Percentiles rank a stretch among this genome's conserved stretches.
Evolutionary conservation across 2,329 filamentous ascomycete species (phyloP).

Genomic region (Annulohypoxylon truncatum): DNA sequence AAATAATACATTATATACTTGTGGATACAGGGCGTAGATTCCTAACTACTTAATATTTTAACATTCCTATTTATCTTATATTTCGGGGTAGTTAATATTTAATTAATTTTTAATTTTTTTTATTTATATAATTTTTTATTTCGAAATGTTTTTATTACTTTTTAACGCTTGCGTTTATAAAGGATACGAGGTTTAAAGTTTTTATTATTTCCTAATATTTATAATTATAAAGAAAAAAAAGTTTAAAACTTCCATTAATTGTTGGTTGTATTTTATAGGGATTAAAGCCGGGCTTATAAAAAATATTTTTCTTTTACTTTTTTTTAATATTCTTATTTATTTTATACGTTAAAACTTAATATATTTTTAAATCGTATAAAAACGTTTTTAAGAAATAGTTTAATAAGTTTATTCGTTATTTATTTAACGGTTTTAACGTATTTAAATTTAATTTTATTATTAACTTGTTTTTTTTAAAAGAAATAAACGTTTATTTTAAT

Average conservation of each 20-base stretch:
- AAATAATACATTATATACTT: neutral
- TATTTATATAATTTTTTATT: neutral
- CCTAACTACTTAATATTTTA: neutral
- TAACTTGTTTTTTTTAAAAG: slow-evolving; percentile 4
- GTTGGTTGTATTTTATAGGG: neutral
- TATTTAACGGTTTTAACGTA: neutral
- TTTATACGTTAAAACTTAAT: neutral
- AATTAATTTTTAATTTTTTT: neutral
- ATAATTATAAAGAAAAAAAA: neutral
- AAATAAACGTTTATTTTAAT: slow-evolving; percentile 8
- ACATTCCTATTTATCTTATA: neutral
- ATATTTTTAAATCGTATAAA: neutral
- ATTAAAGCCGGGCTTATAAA: too few species aligned
- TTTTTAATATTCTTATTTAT: too few species aligned
- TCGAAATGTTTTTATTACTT: neutral
- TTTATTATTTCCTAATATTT: neutral
- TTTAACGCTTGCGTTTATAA: too few species aligned
- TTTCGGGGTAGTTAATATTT: too few species aligned
- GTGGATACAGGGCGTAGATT: neutral
- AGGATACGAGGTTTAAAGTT: neutral
- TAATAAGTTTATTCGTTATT: neutral
- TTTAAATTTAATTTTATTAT: slow-evolving; percentile 5
- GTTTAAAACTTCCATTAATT: neutral
- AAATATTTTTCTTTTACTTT: neutral
- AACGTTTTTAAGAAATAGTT: neutral